These are phyloP conservation scores for Hibiscus tridactylites DNA, from an alignment of 345 rosid species.

Conservation along the genomic window DNA sequence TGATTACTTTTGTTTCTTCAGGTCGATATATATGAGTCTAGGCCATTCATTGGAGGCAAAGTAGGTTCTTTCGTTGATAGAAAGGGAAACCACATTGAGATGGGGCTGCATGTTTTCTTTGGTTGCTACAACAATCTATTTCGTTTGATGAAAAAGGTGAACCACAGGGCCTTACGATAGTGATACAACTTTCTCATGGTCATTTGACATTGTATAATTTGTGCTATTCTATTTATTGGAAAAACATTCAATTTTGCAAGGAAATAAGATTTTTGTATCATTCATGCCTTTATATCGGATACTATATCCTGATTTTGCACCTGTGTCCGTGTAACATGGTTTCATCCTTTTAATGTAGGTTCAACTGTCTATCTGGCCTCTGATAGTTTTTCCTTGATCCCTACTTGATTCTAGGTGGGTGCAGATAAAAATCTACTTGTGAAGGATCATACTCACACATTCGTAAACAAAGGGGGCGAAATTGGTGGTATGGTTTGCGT, in stretches of 20 bases:
- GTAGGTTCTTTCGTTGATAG: slow-evolving; percentile 98
- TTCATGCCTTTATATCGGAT: too few species aligned
- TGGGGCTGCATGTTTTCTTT: slow-evolving; percentile 97
- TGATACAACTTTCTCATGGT: background rate
- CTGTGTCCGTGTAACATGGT: background rate
- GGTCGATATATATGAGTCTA: slow-evolving; percentile 96
- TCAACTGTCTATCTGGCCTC: background rate
- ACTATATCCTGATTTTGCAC: background rate
- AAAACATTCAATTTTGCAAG: background rate
- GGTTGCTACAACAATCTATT: slow-evolving; percentile 97
- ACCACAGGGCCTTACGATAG: slow-evolving; percentile 2
- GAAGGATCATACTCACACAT: slow-evolving; percentile 96
- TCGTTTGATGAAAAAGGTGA: slow-evolving; percentile 94
- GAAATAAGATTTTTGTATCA: background rate
- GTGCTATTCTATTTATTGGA: background rate
- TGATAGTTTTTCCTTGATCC: slow-evolving; percentile 17
- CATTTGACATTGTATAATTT: background rate
- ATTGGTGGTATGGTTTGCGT: slow-evolving; percentile 59
- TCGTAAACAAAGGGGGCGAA: slow-evolving; percentile 78
- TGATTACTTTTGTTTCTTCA: slow-evolving; percentile 21
- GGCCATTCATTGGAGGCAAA: slow-evolving; percentile 94
- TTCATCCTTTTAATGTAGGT: background rate
- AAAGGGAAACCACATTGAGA: slow-evolving; percentile 89
- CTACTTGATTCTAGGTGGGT: slow-evolving; percentile 51
- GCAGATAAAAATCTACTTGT: slow-evolving; percentile 83